Base-by-base conservation (phyloP, 306 rosid genomes). In the Crataegus laevigata region DNA sequence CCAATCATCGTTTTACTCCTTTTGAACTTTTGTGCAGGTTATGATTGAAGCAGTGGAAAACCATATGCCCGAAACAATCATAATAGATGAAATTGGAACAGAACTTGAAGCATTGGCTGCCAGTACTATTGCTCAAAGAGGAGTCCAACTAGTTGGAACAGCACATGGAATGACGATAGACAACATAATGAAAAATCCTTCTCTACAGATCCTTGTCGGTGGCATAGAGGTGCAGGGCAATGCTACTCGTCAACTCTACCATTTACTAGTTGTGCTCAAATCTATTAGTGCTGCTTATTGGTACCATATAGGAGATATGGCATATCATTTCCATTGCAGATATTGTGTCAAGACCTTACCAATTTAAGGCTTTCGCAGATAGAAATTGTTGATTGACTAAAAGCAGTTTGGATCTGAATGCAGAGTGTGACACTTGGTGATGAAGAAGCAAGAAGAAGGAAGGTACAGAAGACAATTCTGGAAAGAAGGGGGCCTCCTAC, bases 21-120 rank as follows among this genome's bases (percentile, higher is more conserved):
- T 75, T 36, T 40, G 38, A 34, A 13, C 42, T 55, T 70, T 66
- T 73, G 2, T 74, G 69, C 82, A 96, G 99, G 90, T 92, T 84
- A 94, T 94, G 98, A 94, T 94, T 80, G 98, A 94, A 78, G 98
- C 98, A 58, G 97, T 94, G 69, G 98, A 94, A 81, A 94, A 94
- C 76, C 98, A 96, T 84, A 96, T 89, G 99, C 99, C 98, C 4
- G 85, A 96, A 84, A 84, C 93, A 70, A 92, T 96, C 82, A 92
- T 96, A 57, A 96, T 96, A 58, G 99, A 96, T 81, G 99, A 96
- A 90, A 96, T 96, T 64, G 99, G 99, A 78, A 96, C 99, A 2
- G 99, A 96, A 71, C 97, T 92, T 66, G 98, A 96, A 85, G 98
- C 99, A 79, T 84, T 96, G 84, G 99, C 99, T 83, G 98, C 99